Evolutionary conservation across 2,329 filamentous ascomycete species (phyloP).

Genomic region (Cytospora mali): DNA sequence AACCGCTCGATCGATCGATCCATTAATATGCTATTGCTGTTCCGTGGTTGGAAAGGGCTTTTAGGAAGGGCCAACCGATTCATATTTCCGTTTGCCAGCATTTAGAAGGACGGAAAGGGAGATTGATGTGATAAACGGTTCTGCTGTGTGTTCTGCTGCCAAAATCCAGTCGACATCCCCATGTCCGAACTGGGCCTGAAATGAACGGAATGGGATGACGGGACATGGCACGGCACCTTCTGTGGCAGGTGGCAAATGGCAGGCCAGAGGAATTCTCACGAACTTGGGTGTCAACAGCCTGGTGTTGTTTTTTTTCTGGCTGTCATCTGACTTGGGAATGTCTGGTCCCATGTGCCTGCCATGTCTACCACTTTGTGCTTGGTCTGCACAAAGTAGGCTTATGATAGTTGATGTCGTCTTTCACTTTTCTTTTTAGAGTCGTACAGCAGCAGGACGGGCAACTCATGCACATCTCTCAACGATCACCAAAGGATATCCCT

Average conservation of each 20-base stretch:
- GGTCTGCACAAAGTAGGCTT: not conserved
- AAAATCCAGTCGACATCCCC: not conserved
- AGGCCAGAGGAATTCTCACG: not conserved
- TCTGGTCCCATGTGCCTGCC: conserved; percentile 25
- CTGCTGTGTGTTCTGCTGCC: conserved; percentile 10
- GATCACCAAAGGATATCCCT: conserved; percentile 35
- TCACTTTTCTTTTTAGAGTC: conserved; percentile 28
- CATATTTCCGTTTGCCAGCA: conserved; percentile 6
- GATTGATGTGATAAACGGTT: not conserved
- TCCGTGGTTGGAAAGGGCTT: conserved; percentile 17
- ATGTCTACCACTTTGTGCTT: conserved; percentile 26
- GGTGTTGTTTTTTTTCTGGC: conserved; percentile 21
- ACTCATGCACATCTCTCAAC: conserved; percentile 27
- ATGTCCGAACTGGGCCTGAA: conserved; percentile 9
- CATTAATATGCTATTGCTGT: conserved; percentile 22
- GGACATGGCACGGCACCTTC: no score
- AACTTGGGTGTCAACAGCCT: not conserved
- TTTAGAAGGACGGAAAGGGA: conserved; percentile 12
- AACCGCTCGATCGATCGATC: conserved; percentile 14
- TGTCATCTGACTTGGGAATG: conserved; percentile 27
- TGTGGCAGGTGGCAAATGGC: not conserved
- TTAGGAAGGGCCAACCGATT: conserved; percentile 17
- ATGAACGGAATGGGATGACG: not conserved
- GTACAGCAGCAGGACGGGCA: conserved; percentile 28
- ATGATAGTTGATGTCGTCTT: conserved; percentile 29